Evolutionary conservation across 805 yeast genomes (phyloP), one percentile per base, ranked within the genome.

Genomic region (Peterozyma xylosa): DNA sequence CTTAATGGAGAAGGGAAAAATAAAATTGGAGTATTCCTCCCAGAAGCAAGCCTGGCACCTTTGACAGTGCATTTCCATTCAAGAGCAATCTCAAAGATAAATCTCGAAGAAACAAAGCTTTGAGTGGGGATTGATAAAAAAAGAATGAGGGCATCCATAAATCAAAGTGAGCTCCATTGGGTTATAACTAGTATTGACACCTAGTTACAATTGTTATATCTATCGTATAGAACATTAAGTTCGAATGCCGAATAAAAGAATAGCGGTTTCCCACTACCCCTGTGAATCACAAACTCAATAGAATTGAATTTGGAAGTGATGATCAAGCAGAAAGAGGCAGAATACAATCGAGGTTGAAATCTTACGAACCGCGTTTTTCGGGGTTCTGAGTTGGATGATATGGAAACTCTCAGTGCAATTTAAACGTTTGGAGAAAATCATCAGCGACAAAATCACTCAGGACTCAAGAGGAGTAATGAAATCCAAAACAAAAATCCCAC

Each of bases 91-190:
- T 48, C 51, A 16, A 35, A 39, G 42, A 43, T 16, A 37, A 27
- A 30, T 38, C 39, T 42, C 35, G 27, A 11, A 17, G 55, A 54
- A 49, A 60, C 55, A 61, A 53, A 55, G 27, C 27, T 21, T 21
- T 21, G 7, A 21, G 7, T 21, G 55, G 61, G 52, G 48, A 46
- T 47, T 48, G 45, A 45, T 43, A 46, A 50, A 50, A 46, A 52
- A 51, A n/a, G n/a, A 45, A 43, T 38, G 38, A 50, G 42, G 63
- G 73, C 77, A 73, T 74, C 71, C 83, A 76, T 78, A 78, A 68
- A 58, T 63, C 77, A 70, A 79, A 80, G 82, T 82, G 79, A 82
- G 89, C 89, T 82, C 88, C 89, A 82, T 82, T 81, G 88, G 76
- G 89, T 81, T 81, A 67, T 58, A 42, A 48, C 47, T 46, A 43